Evolutionary conservation across 768 basidiomycete genomes (phyloP).

Genomic region (Psilocybe azurescens): DNA sequence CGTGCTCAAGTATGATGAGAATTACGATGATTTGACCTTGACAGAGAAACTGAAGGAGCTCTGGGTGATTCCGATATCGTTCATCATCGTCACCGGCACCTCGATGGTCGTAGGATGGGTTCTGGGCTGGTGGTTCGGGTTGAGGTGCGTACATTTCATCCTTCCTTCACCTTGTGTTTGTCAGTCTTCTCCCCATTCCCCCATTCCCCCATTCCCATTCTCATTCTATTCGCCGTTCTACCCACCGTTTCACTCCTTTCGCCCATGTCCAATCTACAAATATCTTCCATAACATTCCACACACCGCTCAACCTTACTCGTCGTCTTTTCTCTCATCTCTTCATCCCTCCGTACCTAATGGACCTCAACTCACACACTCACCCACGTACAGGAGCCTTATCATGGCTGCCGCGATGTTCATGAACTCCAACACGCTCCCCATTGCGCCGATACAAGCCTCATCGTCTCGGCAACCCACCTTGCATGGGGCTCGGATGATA

Average conservation of each 20-base stretch:
- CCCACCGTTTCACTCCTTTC: background rate
- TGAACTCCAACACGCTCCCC: constrained; percentile 93
- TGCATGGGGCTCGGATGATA: constrained; percentile 84
- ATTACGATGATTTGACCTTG: too few relatives aligned
- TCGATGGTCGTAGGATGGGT: constrained; percentile 73
- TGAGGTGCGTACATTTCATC: constrained; percentile 59
- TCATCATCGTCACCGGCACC: constrained; percentile 72
- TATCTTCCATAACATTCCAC: too few relatives aligned
- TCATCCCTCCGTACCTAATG: background rate
- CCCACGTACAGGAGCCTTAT: constrained; percentile 83
- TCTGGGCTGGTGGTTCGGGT: constrained; percentile 64
- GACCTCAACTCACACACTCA: too few relatives aligned
- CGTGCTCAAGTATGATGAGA: too few relatives aligned
- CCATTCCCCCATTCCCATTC: too few relatives aligned
- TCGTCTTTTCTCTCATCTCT: background rate
- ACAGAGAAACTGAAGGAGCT: constrained; percentile 78
- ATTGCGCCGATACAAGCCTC: too few relatives aligned
- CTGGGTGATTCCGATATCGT: constrained; percentile 89
- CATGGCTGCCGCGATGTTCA: constrained; percentile 85
- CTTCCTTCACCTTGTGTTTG: background rate
- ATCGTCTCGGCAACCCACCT: constrained; percentile 82
- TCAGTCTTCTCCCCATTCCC: too few relatives aligned
- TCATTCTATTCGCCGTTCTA: background rate
- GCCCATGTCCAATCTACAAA: background rate
- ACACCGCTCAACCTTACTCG: too few relatives aligned